Percentiles rank a stretch among this genome's conserved stretches.
Conservation (phyloP, 768 basidiomycete genomes). For the Kwoniella dendrophila region DNA sequence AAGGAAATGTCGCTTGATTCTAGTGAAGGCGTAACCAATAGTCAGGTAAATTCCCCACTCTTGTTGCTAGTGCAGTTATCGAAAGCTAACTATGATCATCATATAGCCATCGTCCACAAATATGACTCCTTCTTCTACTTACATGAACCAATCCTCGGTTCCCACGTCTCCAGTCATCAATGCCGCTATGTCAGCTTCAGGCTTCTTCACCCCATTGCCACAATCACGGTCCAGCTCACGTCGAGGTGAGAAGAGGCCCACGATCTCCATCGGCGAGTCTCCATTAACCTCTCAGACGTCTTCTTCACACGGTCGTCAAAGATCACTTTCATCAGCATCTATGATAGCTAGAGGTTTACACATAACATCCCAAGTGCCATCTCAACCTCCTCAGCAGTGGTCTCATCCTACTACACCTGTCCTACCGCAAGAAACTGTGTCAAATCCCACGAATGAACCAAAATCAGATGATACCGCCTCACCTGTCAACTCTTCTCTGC, state of each 20-base stretch:
- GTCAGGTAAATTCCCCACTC: constrained; percentile 1
- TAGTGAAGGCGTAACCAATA: constrained; percentile 8
- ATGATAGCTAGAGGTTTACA: constrained; percentile 35
- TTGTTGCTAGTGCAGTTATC: background rate
- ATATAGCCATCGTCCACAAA: constrained; percentile 1
- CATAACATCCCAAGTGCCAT: constrained; percentile 18
- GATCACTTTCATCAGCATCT: constrained; percentile 38
- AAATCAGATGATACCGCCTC: constrained; percentile 27
- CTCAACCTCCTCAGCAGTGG: constrained; percentile 8
- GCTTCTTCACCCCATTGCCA: constrained; percentile 32
- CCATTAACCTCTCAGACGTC: constrained; percentile 9
- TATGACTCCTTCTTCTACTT: background rate
- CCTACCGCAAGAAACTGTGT: background rate
- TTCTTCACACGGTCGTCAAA: constrained; percentile 19
- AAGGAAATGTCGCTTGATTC: constrained; percentile 28
- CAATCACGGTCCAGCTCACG: background rate
- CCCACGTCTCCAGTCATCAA: constrained; percentile 10
- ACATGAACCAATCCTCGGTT: background rate
- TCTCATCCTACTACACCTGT: constrained; percentile 14
- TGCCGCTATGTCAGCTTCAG: constrained; percentile 3
- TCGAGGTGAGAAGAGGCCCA: background rate
- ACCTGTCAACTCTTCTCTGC: constrained; percentile 29
- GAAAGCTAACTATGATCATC: background rate
- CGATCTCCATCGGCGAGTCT: background rate
- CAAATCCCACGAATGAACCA: background rate